Percentiles rank a stretch among this genome's conserved stretches.
phyloP scores from a whole-genome alignment of 148 eudicot species.

The Chenopodium quinoa region DNA sequence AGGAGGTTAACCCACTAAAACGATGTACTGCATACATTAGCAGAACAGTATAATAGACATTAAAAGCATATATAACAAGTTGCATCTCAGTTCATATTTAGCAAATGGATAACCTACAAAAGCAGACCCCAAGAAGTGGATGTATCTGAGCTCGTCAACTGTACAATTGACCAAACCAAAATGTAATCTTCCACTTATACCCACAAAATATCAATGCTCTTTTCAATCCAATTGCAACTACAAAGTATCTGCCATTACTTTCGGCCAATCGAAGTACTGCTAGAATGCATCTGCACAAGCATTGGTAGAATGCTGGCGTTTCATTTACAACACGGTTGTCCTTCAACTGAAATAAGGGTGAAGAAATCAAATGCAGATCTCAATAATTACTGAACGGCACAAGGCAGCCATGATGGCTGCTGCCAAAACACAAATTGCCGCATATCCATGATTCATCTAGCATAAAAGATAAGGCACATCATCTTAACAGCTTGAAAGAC shows the following conservation, averaged over 20 bases:
- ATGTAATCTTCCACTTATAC: not conserved
- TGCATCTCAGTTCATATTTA: not conserved
- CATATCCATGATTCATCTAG: not conserved
- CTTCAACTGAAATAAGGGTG: slow-evolving; percentile 7
- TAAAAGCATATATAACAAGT: not conserved
- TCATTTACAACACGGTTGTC: not conserved
- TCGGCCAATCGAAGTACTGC: not conserved
- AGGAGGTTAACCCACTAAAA: not conserved
- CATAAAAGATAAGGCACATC: not conserved
- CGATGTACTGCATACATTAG: not conserved
- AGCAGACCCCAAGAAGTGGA: not conserved
- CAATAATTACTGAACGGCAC: not conserved
- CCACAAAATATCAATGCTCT: not conserved
- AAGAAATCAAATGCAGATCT: not conserved
- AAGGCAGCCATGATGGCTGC: no score
- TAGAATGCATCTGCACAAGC: not conserved
- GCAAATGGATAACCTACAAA: not conserved
- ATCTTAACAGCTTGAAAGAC: not conserved
- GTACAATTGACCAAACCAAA: slow-evolving; percentile 7
- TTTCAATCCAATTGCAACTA: not conserved
- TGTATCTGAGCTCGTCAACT: slow-evolving; percentile 6
- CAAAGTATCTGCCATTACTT: not conserved
- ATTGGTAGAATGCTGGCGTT: not conserved
- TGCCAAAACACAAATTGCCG: not conserved
- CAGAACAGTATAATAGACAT: not conserved